phyloP scores from a whole-genome alignment of 208 protist genomes.

The Sergeia podlipaevii region DNA sequence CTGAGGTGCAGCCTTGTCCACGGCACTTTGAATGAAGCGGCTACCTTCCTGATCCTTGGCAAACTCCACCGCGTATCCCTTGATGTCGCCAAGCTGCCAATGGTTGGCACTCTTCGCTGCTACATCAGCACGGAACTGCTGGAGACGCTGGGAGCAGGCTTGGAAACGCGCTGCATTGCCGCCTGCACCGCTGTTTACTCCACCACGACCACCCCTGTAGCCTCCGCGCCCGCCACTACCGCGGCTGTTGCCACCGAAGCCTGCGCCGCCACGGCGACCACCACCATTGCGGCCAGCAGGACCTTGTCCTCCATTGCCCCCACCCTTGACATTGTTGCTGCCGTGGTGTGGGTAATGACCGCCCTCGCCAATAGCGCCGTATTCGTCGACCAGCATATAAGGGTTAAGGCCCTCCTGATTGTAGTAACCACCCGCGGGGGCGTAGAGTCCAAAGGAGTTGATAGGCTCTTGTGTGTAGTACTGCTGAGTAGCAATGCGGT shows the following conservation, averaged over 20 bases:
- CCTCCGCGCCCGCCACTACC: conserved; percentile 22
- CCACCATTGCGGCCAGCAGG: conserved; percentile 5
- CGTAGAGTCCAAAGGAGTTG: conserved; percentile 53
- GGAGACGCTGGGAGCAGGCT: conserved; percentile 59
- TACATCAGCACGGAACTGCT: conserved; percentile 57
- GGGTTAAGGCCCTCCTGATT: conserved; percentile 11
- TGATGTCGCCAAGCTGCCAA: conserved; percentile 84
- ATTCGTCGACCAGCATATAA: neutral
- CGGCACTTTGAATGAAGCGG: conserved; percentile 96
- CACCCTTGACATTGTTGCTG: neutral
- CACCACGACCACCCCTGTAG: conserved; percentile 14
- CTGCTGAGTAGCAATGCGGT: conserved; percentile 61
- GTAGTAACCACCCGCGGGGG: conserved; percentile 6
- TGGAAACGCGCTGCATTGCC: conserved; percentile 16
- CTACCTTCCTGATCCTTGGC: conserved; percentile 97
- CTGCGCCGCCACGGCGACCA: conserved; percentile 10
- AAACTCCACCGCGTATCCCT: conserved; percentile 94
- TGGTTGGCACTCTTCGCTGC: conserved; percentile 28
- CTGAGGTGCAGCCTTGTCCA: conserved; percentile 81
- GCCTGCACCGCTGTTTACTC: conserved; percentile 9
- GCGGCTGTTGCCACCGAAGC: conserved; percentile 10
- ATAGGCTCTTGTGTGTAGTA: conserved; percentile 88
- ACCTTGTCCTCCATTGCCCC: neutral
- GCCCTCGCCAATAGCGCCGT: neutral
- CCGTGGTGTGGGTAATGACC: conserved; percentile 4